Base-by-base conservation (phyloP, 352 stramenopile species). In the Phytophthora aleatoria region DNA sequence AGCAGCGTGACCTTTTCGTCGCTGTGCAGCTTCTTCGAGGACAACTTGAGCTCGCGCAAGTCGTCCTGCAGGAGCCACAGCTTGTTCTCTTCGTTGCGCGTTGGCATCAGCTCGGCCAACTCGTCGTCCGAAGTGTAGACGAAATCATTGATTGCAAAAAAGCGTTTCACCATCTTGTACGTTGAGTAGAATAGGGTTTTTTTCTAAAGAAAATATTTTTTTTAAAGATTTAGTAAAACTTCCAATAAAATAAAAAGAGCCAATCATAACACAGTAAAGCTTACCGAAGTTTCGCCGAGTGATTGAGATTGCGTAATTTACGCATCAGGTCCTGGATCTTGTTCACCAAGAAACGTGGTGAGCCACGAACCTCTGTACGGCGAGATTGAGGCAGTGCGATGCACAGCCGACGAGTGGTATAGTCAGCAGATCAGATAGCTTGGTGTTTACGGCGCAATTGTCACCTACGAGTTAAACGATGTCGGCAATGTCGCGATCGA, bases 141-240 rank as follows among this genome's bases (percentile, higher is more conserved):
- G 51, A 20, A 39, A 13, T 58, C 27, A 27, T 41, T 58, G 38
- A 51, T 42, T 2, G 52, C 41, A 20, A 33, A 59, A 26, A 50
- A 59, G 28, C 28, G 41, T 27, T 58, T 58, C 13, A 43, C 6
- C 52, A 50, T 58, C 39, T 58, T 50, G 39, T 58, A 39, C 0
- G 39, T 50, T 15, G 39, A 58, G 39, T 59, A 3, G 20, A 7
- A 38, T 20, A 13, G 20, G 24, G 2, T 0, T 16, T 20, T 33
- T 50, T 28, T 10, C 10, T 38, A 38, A 31, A 31, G 6, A n/a
- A 50, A 30, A n/a, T 8, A 2, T 16, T 16, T 33, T 50, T 28
- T 10, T 12, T 38, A 38, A 31, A 31, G 6, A n/a, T 35, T 20
- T 20, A 20, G 20, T 20, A 30, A 15, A 30, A 28, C 20, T 20